Evolutionary conservation across 371 early-diverging fungal genomes (phyloP), one percentile per base, ranked within the genome.

Genomic region (Circinella minor): DNA sequence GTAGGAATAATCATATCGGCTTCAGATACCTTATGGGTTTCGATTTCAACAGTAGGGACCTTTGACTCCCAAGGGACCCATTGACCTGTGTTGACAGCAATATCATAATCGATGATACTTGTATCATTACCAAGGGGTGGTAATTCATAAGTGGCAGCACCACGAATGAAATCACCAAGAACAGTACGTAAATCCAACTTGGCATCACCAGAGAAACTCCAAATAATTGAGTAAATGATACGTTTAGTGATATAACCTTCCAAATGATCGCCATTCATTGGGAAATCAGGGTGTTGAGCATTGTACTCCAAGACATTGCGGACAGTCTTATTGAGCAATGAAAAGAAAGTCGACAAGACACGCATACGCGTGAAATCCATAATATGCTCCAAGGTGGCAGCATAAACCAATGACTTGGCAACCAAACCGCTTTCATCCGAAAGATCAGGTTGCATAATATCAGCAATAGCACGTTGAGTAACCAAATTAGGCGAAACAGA

Each of bases 1-100:
- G 99, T 99, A 14, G 99, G 99, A 67, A 99, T 94, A 47, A 99
- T 96, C 55, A 98, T 92, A 78, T 98, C 97, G 0, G 97, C 93
- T 63, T 93, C 89, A 0, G 96, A 79, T 3, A 99, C 97, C 73
- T 90, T 94, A 71, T 98, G 99, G 3, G 97, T 92, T 79, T 98
- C 98, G 59, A 99, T 95, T 73, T 99, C 99, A 63, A 99, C 87
- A 3, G 86, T 86, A 36, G 99, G 99, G 17, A 99, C 99, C 74
- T 90, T 89, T 51, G 89, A 74, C 63, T 92, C 88, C 98, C 98
- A 98, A 65, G 94, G 84, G 14, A 89, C 83, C 99, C 98, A 99
- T 66, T 94, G 94, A 15, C 92, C 95, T 36, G 80, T 88, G 60
- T 77, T 85, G 38, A 97, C 82, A 36, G 87, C 83, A 65, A 95